Evolutionary conservation across 352 stramenopile genomes (phyloP).

Genomic region (Phytopythium oedochilum): DNA sequence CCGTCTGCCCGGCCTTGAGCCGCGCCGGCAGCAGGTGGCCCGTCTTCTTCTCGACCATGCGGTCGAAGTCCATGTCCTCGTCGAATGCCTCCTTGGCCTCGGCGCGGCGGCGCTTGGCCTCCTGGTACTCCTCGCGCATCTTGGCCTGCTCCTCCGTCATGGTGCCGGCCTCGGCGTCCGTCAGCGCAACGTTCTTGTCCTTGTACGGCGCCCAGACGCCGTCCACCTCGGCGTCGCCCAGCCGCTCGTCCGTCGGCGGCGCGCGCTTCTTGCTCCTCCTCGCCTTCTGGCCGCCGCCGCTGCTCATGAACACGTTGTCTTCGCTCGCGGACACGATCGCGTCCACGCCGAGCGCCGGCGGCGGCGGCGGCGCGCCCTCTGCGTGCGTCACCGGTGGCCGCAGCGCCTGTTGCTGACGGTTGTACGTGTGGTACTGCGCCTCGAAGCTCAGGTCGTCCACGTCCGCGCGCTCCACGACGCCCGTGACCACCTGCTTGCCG

Average conservation of each 20-base stretch:
- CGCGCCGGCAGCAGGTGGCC: slow-evolving; percentile 64
- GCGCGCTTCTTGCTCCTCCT: slow-evolving; percentile 40
- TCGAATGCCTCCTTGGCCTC: slow-evolving; percentile 51
- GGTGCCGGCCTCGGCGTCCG: slow-evolving; percentile 45
- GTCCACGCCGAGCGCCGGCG: slow-evolving; percentile 16
- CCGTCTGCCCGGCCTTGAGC: slow-evolving; percentile 57
- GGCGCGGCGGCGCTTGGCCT: slow-evolving; percentile 50
- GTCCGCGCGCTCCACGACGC: slow-evolving; percentile 60
- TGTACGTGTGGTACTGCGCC: slow-evolving; percentile 76
- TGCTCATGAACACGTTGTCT: slow-evolving; percentile 34
- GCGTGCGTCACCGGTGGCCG: slow-evolving; percentile 8
- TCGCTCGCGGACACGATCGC: slow-evolving; percentile 14
- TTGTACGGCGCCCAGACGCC: slow-evolving; percentile 65
- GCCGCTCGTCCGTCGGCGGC: slow-evolving; percentile 31
- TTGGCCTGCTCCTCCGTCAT: slow-evolving; percentile 49
- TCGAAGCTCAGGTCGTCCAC: slow-evolving; percentile 82
- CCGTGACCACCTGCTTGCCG: slow-evolving; percentile 73
- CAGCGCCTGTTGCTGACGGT: slow-evolving; percentile 33
- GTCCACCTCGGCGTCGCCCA: slow-evolving; percentile 36
- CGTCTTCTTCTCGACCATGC: slow-evolving; percentile 86
- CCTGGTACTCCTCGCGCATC: slow-evolving; percentile 44
- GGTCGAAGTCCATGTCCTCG: slow-evolving; percentile 83
- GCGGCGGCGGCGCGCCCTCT: slow-evolving; percentile 19
- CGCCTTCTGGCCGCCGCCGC: slow-evolving; percentile 13
- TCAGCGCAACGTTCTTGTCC: slow-evolving; percentile 36